Conservation (phyloP, 805 yeast species). For the Candida insectorum region DNA sequence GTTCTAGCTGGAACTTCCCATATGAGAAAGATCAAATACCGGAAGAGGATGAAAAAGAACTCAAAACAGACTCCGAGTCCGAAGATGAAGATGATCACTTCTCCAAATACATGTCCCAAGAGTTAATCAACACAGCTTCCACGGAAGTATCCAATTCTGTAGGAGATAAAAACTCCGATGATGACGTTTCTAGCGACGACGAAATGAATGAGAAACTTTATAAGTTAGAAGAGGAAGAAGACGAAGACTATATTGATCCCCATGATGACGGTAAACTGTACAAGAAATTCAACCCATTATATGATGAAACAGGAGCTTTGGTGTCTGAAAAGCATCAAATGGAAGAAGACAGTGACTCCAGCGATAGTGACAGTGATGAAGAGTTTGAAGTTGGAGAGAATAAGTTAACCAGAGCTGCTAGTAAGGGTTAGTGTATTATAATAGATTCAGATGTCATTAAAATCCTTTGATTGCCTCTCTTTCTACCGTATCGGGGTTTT, state of each 20-base stretch:
- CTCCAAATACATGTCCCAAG: conserved; percentile 74
- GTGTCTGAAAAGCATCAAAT: conserved; percentile 11
- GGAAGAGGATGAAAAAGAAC: conserved; percentile 5
- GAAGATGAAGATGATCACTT: conserved; percentile 52
- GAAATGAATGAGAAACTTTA: conserved; percentile 7
- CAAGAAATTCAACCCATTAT: conserved; percentile 60
- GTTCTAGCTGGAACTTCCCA: conserved; percentile 4
- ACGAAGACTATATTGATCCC: conserved; percentile 74
- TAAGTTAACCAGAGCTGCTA: conserved; percentile 38
- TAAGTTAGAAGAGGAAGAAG: conserved; percentile 29
- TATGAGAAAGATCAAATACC: conserved; percentile 12
- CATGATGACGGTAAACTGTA: conserved; percentile 80
- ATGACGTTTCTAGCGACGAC: conserved; percentile 51
- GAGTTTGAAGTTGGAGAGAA: conserved; percentile 21
- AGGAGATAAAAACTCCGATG: conserved; percentile 20
- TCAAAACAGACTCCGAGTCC: conserved; percentile 23
- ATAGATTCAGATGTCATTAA: too few species aligned
- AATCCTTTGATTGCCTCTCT: too few species aligned
- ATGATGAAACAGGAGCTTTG: conserved; percentile 39
- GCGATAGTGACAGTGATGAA: conserved; percentile 30
- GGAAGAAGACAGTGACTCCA: conserved; percentile 27
- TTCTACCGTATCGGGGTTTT: not conserved
- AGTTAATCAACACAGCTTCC: conserved; percentile 53
- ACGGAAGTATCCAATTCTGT: conserved; percentile 25
- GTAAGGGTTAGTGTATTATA: conserved; percentile 23